Percentiles rank a stretch among this genome's conserved stretches.
phyloP scores from a whole-genome alignment of 2,329 filamentous ascomycete genomes.

The Nemania bipapillata region DNA sequence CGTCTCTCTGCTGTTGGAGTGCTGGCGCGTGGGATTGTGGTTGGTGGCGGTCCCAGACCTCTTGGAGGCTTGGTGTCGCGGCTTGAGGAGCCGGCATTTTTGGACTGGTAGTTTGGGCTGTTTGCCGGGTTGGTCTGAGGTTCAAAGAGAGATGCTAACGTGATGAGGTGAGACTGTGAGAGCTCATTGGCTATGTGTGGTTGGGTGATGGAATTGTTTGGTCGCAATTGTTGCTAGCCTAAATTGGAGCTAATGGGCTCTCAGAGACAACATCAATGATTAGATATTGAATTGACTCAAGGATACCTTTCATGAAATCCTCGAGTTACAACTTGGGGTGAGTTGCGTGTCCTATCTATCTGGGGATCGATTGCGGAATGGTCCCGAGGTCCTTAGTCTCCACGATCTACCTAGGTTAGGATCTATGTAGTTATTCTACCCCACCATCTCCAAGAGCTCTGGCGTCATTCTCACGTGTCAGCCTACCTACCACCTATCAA shows the following conservation, averaged over 20 bases:
- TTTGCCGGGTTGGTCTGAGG: neutral
- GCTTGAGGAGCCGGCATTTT: constrained; percentile 32
- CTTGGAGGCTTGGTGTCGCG: constrained; percentile 19
- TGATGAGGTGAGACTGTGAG: neutral
- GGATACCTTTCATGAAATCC: neutral
- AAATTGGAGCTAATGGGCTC: neutral
- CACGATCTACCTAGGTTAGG: neutral
- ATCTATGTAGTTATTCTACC: constrained; percentile 6
- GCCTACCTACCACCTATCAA: neutral
- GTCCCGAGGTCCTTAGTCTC: constrained; percentile 36
- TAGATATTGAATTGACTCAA: neutral
- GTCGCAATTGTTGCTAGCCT: neutral
- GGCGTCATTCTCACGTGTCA: constrained; percentile 44
- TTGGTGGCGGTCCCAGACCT: constrained; percentile 30
- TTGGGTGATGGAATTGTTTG: neutral
- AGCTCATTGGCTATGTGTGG: neutral
- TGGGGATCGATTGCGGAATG: constrained; percentile 11
- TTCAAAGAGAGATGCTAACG: neutral
- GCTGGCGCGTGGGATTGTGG: constrained; percentile 2
- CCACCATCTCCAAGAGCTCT: constrained; percentile 24
- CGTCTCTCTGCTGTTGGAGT: constrained; percentile 50
- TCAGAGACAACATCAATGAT: neutral
- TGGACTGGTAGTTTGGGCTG: neutral
- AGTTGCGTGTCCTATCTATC: neutral
- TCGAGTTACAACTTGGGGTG: neutral